phyloP scores from a whole-genome alignment of 768 basidiomycete genomes.

The Lentinula lateritia region DNA sequence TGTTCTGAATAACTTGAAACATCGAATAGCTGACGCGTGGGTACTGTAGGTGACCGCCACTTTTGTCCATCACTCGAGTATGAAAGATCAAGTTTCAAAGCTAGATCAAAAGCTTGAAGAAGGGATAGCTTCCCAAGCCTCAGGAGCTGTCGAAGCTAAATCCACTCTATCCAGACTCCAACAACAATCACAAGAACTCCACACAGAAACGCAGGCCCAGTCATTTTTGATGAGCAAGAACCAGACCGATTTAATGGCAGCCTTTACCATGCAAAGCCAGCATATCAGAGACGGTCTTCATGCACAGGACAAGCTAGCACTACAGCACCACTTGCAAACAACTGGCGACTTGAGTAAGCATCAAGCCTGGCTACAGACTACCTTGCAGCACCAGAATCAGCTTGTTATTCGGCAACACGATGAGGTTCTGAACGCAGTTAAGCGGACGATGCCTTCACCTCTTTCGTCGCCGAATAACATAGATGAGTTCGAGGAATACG shows the following conservation, averaged over 20 bases:
- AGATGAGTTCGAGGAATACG: conserved; percentile 1
- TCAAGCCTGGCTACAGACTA: neutral
- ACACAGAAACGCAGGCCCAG: neutral
- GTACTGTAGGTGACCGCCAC: neutral
- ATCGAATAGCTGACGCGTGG: neutral
- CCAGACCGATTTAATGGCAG: neutral
- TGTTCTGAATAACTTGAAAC: neutral
- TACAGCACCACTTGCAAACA: neutral
- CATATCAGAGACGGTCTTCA: neutral
- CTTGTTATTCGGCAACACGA: neutral
- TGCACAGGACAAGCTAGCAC: neutral
- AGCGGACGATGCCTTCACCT: neutral
- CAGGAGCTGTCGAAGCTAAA: neutral
- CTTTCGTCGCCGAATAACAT: neutral
- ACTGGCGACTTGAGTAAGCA: neutral
- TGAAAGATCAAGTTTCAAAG: neutral
- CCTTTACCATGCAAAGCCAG: neutral
- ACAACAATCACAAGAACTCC: neutral
- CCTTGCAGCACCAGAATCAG: neutral
- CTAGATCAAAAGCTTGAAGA: neutral
- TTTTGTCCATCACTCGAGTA: neutral
- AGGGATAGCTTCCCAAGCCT: neutral
- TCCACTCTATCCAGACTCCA: neutral
- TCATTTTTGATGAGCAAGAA: neutral
- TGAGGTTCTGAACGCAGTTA: neutral